Base-by-base conservation (phyloP, 495 filamentous ascomycete genomes). In the Xylaria longipes region DNA sequence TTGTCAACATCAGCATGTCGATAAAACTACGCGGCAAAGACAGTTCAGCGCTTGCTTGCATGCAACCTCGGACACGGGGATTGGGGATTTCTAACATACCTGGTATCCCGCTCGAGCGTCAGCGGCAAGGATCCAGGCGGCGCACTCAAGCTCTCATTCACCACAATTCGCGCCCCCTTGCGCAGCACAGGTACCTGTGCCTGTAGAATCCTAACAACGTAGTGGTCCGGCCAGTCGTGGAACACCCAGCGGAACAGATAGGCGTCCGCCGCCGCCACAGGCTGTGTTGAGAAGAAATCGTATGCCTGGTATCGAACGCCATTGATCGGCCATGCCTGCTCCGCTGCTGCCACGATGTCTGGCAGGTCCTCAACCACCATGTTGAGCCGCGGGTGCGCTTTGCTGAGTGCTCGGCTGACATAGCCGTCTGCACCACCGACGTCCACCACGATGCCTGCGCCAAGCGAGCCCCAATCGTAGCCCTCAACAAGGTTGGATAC, bases 181-280 rank as follows among this genome's bases (percentile, higher is more conserved):
- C 78, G 82, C 75, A 88, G 66, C n/a, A 79, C 82, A 0, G 79
- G 76, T 5, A 84, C 68, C 9, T 83, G 68, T 14, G 79, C 74
- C 9, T 65, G 72, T 12, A 89, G 65, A 65, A 87, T 84, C 25
- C 61, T 72, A 3, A 81, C 57, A 7, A 75, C 78, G 31, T 85
- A 74, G 22, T 76, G 71, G 45, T 83, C 77, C 8, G 78, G 62
- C 79, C 83, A 84, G 71, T 88, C 82, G 69, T 89, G 86, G 25
- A 89, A 68, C 33, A 88, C 80, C 70, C 79, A 76, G 1, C 87
- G 82, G 29, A 88, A 75, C 39, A 89, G 76, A 71, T 88, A 89
- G 8, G 84, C 78, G 60, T 87, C 84, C 6, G 86, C 87, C 12
- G 63, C 75, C 11, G 64, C 64, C 39, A 84, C 69, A 0, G 85